phyloP scores from a whole-genome alignment of 352 stramenopile species.

The Phytophthora vignae region DNA sequence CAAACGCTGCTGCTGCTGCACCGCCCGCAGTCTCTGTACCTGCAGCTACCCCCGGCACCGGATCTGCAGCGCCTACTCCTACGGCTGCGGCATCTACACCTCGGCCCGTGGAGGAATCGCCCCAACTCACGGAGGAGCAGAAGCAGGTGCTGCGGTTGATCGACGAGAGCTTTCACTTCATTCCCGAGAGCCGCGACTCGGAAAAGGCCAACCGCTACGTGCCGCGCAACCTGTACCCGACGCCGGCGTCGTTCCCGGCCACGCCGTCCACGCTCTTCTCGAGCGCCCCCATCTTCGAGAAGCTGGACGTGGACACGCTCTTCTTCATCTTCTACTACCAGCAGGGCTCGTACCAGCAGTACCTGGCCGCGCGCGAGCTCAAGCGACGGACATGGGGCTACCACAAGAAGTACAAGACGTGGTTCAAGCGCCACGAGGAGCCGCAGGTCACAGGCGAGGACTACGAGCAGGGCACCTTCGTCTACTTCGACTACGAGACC shows the following conservation, averaged over 20 bases:
- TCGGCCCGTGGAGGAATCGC: conserved; percentile 47
- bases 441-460: conserved; percentile 96
- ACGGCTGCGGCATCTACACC: conserved; percentile 32
- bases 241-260: conserved; percentile 91
- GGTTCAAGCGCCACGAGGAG: conserved; percentile 99
- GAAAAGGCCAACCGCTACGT: conserved; percentile 93
- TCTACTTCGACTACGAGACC: conserved; percentile 99
- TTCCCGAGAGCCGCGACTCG: conserved; percentile 90
- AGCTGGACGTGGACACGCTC: conserved; percentile 97
- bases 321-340: conserved; percentile 99
- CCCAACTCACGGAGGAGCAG: conserved; percentile 81
- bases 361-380: conserved; percentile 97
- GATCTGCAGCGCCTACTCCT: conserved; percentile 28
- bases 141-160: conserved; percentile 82
- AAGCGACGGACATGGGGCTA: conserved; percentile 99
- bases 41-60: conserved; percentile 23
- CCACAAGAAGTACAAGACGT: conserved; percentile 99
- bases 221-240: conserved; percentile 95
- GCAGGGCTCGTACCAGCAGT: conserved; percentile 99
- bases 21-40: conserved; percentile 13
- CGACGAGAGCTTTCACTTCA: conserved; percentile 93
- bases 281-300: conserved; percentile 96
- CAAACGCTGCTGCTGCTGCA: background rate
- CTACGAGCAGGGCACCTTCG: conserved; percentile 99
- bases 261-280: conserved; percentile 93